Evolutionary conservation across 306 rosid species (phyloP), one percentile per base, ranked within the genome.

Genomic region (Trifolium repens): DNA sequence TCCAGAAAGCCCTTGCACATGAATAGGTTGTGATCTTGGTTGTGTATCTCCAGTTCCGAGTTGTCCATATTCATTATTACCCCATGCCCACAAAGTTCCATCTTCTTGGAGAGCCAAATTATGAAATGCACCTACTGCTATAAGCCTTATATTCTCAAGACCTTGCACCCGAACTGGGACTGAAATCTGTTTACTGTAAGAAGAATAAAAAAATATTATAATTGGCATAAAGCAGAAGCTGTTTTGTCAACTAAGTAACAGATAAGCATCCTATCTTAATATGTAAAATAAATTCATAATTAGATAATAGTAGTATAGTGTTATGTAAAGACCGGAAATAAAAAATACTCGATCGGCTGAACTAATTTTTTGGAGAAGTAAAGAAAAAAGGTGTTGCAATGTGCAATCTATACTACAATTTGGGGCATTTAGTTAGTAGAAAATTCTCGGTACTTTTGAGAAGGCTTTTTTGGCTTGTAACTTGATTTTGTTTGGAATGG

Each of bases 21-120:
- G 93, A 87, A 96, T 87, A 72, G 98, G 96, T 63, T 96, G 99
- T n/a, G 99, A 88, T 83, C 98, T 89, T 5, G 99, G 99, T 70
- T 96, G 99, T 46, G 99, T 96, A 84, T 96, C 99, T 75, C 99
- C 98, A n/a, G 98, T 96, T 79, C 99, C 99, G 49, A 96, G 91
- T 72, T 96, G 99, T 80, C 99, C 99, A 64, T 96, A 96, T 78
- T 96, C 99, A 87, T 96, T 92, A 72, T 92, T 96, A 67, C 99
- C 98, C 99, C 99, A 96, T 54, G 99, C 99, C 99, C 92, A 90
- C 83, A 92, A 81, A 74, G 92, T 85, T 57, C 97, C 98, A 89
- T 89, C 90, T 73, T 90, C 97, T 81, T 96, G 94, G 71, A 96
- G 97, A 79, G 99, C 99, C 80, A 96, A 85, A 86, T 96, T 96